A percentile compares a stretch with the other conserved stretches of the same genome.
phyloP scores from a whole-genome alignment of 2,329 filamentous ascomycete genomes.

The Neophaeococcomyces mojaviensis region DNA sequence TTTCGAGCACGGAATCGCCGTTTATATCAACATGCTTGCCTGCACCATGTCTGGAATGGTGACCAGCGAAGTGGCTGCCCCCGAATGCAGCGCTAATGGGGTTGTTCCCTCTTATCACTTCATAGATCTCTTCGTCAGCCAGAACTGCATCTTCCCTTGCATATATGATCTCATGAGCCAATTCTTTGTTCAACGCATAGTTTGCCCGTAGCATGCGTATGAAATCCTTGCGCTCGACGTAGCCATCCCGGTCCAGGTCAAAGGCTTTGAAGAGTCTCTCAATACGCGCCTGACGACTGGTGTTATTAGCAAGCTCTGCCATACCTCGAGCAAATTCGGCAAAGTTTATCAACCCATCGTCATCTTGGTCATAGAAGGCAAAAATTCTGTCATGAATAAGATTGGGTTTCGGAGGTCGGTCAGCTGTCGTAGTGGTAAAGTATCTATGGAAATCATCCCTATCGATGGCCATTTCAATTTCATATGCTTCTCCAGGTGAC shows the following conservation, averaged over 20 bases:
- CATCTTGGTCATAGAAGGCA: conserved; percentile 87
- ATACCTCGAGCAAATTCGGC: conserved; percentile 83
- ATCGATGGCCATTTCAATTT: conserved; percentile 76
- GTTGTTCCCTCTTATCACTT: conserved; percentile 66
- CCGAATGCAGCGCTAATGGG: conserved; percentile 73
- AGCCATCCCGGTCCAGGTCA: conserved; percentile 83
- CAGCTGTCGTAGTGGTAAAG: conserved; percentile 76
- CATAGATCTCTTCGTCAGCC: conserved; percentile 65
- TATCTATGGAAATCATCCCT: conserved; percentile 87
- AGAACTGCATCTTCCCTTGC: conserved; percentile 70
- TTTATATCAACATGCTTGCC: conserved; percentile 59
- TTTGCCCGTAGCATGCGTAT: conserved; percentile 86
- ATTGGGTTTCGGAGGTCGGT: conserved; percentile 70
- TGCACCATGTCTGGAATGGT: conserved; percentile 53
- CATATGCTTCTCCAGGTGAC: conserved; percentile 72
- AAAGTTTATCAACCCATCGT: conserved; percentile 83
- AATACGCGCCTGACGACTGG: conserved; percentile 55
- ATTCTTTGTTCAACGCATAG: conserved; percentile 81
- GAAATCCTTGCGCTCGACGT: conserved; percentile 77
- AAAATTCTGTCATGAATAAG: conserved; percentile 96
- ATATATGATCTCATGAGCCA: conserved; percentile 75
- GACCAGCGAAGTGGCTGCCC: conserved; percentile 57
- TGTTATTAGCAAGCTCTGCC: conserved; percentile 54
- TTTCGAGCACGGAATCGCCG: conserved; percentile 57
- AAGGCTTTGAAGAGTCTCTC: conserved; percentile 77